Evolutionary conservation across 495 filamentous ascomycete genomes (phyloP).

Genomic region (Penicillium arizonense): DNA sequence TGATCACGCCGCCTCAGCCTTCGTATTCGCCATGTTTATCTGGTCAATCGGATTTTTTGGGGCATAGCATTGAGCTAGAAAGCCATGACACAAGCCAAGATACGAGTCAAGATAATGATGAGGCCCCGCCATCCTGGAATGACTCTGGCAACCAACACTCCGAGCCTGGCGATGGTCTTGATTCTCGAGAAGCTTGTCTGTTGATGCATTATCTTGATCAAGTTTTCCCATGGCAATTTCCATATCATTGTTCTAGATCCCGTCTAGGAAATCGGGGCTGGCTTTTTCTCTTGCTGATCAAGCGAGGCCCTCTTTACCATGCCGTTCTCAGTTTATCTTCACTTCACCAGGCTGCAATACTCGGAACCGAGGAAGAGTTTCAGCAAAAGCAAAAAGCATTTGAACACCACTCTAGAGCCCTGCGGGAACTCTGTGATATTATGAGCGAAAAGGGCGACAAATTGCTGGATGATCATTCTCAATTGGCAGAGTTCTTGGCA

Average conservation of each 20-base stretch:
- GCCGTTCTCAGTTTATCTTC: constrained; percentile 2
- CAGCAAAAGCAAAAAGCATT: constrained; percentile 1
- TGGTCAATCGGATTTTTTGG: not conserved
- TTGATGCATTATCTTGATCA: constrained; percentile 19
- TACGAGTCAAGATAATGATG: not conserved
- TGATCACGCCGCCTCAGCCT: not conserved
- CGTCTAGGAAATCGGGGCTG: constrained; percentile 5
- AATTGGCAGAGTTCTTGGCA: constrained; percentile 5
- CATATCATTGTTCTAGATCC: constrained; percentile 1
- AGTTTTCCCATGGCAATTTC: constrained; percentile 12
- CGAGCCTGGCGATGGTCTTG: not conserved
- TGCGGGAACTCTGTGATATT: constrained; percentile 4
- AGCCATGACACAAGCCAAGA: too few relatives aligned
- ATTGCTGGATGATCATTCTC: constrained; percentile 1
- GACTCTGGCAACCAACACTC: not conserved
- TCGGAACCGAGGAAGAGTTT: constrained; percentile 4
- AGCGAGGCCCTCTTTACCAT: constrained; percentile 6
- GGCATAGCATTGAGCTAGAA: not conserved
- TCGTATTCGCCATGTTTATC: not conserved
- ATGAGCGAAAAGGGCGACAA: constrained; percentile 8
- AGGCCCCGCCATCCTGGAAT: not conserved
- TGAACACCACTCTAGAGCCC: constrained; percentile 2
- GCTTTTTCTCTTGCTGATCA: constrained; percentile 4
- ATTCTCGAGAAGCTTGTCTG: constrained; percentile 9
- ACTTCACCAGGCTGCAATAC: constrained; percentile 2